Base-by-base conservation (phyloP, 768 basidiomycete genomes). In the Suillus brevipes region DNA sequence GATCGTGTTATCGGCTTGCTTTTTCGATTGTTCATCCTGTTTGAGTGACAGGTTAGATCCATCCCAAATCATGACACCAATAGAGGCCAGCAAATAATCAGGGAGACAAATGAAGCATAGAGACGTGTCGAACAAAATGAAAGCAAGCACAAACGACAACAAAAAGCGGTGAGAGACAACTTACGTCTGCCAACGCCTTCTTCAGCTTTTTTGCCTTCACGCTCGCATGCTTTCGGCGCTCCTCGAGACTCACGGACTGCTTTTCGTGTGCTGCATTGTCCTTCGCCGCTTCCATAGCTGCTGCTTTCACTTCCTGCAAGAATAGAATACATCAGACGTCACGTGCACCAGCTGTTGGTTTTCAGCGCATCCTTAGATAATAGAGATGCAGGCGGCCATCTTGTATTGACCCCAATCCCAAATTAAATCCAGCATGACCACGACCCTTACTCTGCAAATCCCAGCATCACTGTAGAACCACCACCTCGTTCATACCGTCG, bases 281-380 rank as follows among this genome's bases (percentile, higher is more conserved):
- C 74, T 95, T 92, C 23, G 83, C 77, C 6, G 92, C 87, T 36
- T 81, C 85, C 9, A 86, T 86, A 0, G 90, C 89, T 50, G 85
- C 85, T 0, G 83, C 80, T 83, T 91, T 89, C 63, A 97, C 86
- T 74, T 89, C 89, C 89, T 96, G 68, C 62, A 42, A 53, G n/a
- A 49, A 50, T 43, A 16, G 20, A 52, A 49, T 43, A 14, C 10
- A 18, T 56, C n/a, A n/a, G n/a, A n/a, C n/a, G n/a, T n/a, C n/a
- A n/a, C n/a, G n/a, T n/a, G n/a, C n/a, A n/a, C n/a, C n/a, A n/a
- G n/a, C n/a, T 31, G 74, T 75, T 0, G 78, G 78, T 1, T 87
- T 85, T 67, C 62, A 76, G 2, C 78, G 83, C 16, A 76, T 84
- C 66, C 75, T 87, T 50, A 68, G n/a, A n/a, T n/a, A n/a, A n/a